Evolutionary conservation across 176 grass and related monocot species (phyloP), one percentile per base, ranked within the genome.

Genomic region (Guadua angustifolia): DNA sequence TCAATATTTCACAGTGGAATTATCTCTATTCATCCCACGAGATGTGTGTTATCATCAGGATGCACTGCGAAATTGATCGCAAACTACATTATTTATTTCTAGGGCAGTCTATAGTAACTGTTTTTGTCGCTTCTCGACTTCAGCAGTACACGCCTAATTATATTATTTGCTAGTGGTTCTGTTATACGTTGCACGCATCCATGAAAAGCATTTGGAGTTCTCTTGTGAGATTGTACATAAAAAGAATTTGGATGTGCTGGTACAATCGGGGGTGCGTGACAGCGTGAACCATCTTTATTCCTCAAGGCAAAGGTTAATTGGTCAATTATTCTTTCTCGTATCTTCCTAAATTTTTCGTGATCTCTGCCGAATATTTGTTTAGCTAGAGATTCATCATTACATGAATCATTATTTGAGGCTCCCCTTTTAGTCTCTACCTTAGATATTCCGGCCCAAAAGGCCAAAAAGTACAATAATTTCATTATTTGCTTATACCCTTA

Each of bases 281-380:
- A 47, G 52, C 52, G n/a, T 46, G 26, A 82, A 35, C 46, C 3
- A 9, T 44, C 25, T n/a, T 87, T 68, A 77, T 64, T 60, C 13
- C 12, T 36, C 4, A 53, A 35, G 52, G 45, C 51, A 88, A 35
- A 43, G 56, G 10, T 71, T 18, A 43, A 44, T 22, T 71, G 78
- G 69, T 84, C 29, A 46, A 47, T 82, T 82, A 44, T 56, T 69
- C 46, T 66, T 46, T 62, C 12, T 36, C 13, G 43, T 69, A 77
- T 83, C n/a, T 55, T 49, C 40, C 19, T 12, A 24, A n/a, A 55
- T 39, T 64, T 77, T 73, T 43, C 4, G 9, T 60, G 43, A 22
- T 61, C 53, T 75, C 12, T 61, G 38, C 1, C 11, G 39, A 13
- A 73, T 66, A 39, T 81, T 47, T 35, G 51, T 76, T 63, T 63